Conservation (phyloP, 2,329 filamentous ascomycete species). For the Fusarium udum region DNA sequence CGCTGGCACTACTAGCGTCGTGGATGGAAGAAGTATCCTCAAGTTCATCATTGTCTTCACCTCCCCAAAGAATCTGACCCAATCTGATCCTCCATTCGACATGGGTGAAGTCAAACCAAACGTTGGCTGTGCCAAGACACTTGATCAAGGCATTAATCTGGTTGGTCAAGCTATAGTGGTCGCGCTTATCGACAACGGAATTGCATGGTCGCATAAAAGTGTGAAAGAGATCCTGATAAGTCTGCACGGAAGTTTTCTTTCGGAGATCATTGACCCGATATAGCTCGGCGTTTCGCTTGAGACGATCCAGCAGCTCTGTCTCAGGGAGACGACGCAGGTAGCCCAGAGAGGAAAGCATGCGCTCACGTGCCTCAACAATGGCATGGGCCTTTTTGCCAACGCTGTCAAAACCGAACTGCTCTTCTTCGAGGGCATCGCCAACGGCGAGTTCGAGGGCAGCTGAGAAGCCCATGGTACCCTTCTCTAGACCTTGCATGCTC, state of each 20-base stretch:
- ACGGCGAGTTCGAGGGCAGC: constrained; percentile 73
- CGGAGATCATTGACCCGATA: constrained; percentile 64
- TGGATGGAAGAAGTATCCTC: constrained; percentile 63
- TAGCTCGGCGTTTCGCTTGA: constrained; percentile 64
- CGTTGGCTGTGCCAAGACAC: constrained; percentile 70
- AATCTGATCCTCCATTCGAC: constrained; percentile 80
- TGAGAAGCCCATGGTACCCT: constrained; percentile 75
- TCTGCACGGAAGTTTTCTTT: constrained; percentile 62
- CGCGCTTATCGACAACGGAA: constrained; percentile 64
- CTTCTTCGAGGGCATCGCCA: constrained; percentile 71
- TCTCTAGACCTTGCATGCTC: constrained; percentile 75
- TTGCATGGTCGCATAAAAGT: constrained; percentile 67
- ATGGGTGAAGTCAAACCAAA: constrained; percentile 79
- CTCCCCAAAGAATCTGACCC: constrained; percentile 76
- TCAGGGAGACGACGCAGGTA: constrained; percentile 67
- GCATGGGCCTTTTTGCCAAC: constrained; percentile 63
- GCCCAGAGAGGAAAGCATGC: constrained; percentile 62
- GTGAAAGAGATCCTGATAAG: constrained; percentile 71
- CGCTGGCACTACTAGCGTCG: constrained; percentile 58
- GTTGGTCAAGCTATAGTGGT: constrained; percentile 71
- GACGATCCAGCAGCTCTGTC: constrained; percentile 65
- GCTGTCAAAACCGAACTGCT: constrained; percentile 68
- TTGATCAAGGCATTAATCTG: constrained; percentile 76
- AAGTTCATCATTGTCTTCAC: constrained; percentile 60
- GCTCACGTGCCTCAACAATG: constrained; percentile 67